A percentile compares a stretch with the other conserved stretches of the same genome.
Evolutionary conservation across 768 basidiomycete species (phyloP).

Genomic region (Galerina sulciceps): DNA sequence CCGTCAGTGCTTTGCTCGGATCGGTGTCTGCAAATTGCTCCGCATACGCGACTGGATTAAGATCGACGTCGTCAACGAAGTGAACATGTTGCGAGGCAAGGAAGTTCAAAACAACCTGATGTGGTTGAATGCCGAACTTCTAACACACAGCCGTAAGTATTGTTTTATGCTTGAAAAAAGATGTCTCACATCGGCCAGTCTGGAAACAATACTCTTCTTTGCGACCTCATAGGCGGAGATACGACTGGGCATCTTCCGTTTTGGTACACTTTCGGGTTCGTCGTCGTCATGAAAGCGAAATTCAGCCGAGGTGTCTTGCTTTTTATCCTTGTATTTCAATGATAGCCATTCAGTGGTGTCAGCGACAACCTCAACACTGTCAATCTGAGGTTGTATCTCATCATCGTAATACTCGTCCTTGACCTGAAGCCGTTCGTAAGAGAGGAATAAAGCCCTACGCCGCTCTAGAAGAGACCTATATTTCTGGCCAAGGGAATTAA

Average conservation of each 20-base stretch:
- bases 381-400: conserved; percentile 67
- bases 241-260: conserved; percentile 82
- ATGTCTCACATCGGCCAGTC: conserved; percentile 74
- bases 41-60: conserved; percentile 80
- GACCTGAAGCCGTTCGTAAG: conserved; percentile 71
- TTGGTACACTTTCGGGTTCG: conserved; percentile 56
- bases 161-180: neutral
- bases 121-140: conserved; percentile 85
- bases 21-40: conserved; percentile 85
- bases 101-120: conserved; percentile 88
- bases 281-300: conserved; percentile 76
- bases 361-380: conserved; percentile 86
- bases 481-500: conserved; percentile 86
- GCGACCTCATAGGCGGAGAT: conserved; percentile 84
- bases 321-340: conserved; percentile 81
- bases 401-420: conserved; percentile 79
- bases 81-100: conserved; percentile 59
- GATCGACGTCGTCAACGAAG: conserved; percentile 81
- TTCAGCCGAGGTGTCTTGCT: conserved; percentile 56
- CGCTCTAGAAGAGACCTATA: conserved; percentile 87
- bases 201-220: conserved; percentile 77
- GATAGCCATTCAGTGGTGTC: conserved; percentile 92
- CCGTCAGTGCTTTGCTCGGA: conserved; percentile 53
- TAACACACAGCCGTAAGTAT: conserved; percentile 31
- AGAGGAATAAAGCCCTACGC: conserved; percentile 58